These are phyloP conservation scores for Fusarium sp. DNA, from an alignment of 2,329 filamentous ascomycete species.

Conservation along the genomic window DNA sequence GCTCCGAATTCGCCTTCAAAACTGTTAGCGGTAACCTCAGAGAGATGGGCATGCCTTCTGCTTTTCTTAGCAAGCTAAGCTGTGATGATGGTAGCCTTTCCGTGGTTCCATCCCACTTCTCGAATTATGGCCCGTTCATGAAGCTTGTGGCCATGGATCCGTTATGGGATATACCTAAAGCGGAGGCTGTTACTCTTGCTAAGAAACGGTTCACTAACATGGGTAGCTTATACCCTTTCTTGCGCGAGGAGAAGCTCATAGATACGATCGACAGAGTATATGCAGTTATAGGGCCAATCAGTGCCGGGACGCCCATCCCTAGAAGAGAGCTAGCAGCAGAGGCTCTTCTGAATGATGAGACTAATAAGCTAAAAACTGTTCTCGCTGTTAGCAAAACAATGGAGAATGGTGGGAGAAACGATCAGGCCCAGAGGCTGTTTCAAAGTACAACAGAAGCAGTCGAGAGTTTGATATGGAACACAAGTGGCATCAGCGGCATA, in stretches of 20 bases:
- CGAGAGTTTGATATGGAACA: too few relatives aligned
- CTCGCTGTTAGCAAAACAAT: too few relatives aligned
- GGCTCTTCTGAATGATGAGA: too few relatives aligned
- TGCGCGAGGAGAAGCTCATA: neutral
- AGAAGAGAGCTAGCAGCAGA: too few relatives aligned
- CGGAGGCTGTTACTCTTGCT: neutral
- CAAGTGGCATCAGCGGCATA: too few relatives aligned
- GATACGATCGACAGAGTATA: neutral
- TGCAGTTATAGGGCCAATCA: neutral
- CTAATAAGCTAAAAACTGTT: too few relatives aligned
- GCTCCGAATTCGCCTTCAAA: neutral
- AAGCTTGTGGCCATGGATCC: neutral
- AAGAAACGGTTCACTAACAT: neutral
- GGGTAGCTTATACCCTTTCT: neutral
- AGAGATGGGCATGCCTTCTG: neutral
- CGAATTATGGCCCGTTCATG: neutral
- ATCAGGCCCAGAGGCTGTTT: too few relatives aligned
- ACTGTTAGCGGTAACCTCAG: neutral
- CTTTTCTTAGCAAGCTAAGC: neutral
- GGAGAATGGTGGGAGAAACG: too few relatives aligned
- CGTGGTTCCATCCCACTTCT: neutral
- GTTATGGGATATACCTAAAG: neutral
- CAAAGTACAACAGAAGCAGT: too few relatives aligned
- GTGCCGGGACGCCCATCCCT: rapidly evolving
- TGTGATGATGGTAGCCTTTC: neutral